These are phyloP conservation scores for Adenanthera pavonina DNA, from an alignment of 306 rosid species.

Conservation along the genomic window DNA sequence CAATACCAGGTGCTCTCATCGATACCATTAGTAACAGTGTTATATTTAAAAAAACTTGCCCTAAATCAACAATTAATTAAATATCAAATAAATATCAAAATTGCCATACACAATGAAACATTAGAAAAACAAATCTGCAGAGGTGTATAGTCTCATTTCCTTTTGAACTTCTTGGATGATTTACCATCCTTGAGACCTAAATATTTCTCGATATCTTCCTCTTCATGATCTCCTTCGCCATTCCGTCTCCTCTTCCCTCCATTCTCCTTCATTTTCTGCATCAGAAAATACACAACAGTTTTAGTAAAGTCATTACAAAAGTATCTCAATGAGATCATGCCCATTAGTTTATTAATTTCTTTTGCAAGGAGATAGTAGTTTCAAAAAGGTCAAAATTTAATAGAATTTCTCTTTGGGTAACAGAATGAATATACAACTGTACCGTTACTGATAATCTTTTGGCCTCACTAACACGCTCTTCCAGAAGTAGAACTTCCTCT, in stretches of 20 bases:
- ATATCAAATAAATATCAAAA: conserved; percentile 11
- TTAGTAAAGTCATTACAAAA: neutral
- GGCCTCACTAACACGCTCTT: conserved; percentile 77
- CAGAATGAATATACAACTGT: neutral
- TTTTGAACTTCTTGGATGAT: conserved; percentile 56
- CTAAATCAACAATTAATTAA: neutral
- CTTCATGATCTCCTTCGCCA: conserved; percentile 43
- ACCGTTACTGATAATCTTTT: conserved; percentile 73
- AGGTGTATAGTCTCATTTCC: conserved; percentile 37
- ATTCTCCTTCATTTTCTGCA: conserved; percentile 69
- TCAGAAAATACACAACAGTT: neutral
- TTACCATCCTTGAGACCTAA: conserved; percentile 58
- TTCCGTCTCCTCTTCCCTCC: conserved; percentile 60
- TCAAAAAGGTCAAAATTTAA: too few relatives aligned
- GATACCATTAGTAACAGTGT: too few relatives aligned
- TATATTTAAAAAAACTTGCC: neutral
- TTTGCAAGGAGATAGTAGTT: neutral
- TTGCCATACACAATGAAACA: conserved; percentile 13
- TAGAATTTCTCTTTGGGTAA: too few relatives aligned
- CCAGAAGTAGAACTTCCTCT: conserved; percentile 72
- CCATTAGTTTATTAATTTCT: neutral
- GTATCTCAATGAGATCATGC: conserved; percentile 1
- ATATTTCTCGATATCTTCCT: conserved; percentile 62
- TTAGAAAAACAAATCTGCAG: neutral
- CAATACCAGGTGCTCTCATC: too few relatives aligned